Evolutionary conservation across 1,284 basidiomycete species (phyloP), one percentile per base, ranked within the genome.

Genomic region (Farysia itapuensis): DNA sequence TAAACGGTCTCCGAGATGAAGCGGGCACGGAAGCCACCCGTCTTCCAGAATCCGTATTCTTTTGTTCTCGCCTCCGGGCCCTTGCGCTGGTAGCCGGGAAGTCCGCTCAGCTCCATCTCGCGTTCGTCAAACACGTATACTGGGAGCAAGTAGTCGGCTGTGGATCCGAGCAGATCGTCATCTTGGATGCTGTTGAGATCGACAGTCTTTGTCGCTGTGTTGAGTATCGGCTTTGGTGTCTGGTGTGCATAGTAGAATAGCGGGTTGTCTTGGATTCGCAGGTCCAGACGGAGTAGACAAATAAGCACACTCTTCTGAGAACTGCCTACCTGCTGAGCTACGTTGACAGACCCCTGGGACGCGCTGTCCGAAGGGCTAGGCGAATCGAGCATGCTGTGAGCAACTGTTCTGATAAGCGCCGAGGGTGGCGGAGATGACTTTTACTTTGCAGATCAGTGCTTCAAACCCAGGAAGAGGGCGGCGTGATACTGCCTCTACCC

Each of bases 111-210:
- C 50, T 83, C 82, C 43, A 83, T 68, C 52, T 80, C 78, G 6
- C 80, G 74, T 40, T 81, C 80, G 56, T 82, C 81, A 40, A 82
- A 81, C 43, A 82, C 80, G 67, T 80, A 83, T 35, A 83, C 63
- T 2, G 82, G 82, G 3, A 84, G 70, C 42, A 83, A 77, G 43
- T 81, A 78, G 8, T 79, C 81, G 25, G 72, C 52, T 16, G 57
- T 45, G 4, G 64, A 67, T 29, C 54, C 56, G 9, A 65, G 56
- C 15, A 63, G 78, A 59, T 25, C 70, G 50, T 36, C 66, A 45
- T 38, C 64, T 35, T 54, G 43, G 36, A 64, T 35, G 23, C 54
- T 53, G 39, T 53, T 67, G 16, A 56, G 48, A 24, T 59, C 51
- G 21, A 64, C 43, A 2, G 50, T 58, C 46, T 50, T 53, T 42